These are phyloP conservation scores for Zymoseptoria crescenta DNA, from an alignment of 2,329 filamentous ascomycete species.

Conservation along the genomic window DNA sequence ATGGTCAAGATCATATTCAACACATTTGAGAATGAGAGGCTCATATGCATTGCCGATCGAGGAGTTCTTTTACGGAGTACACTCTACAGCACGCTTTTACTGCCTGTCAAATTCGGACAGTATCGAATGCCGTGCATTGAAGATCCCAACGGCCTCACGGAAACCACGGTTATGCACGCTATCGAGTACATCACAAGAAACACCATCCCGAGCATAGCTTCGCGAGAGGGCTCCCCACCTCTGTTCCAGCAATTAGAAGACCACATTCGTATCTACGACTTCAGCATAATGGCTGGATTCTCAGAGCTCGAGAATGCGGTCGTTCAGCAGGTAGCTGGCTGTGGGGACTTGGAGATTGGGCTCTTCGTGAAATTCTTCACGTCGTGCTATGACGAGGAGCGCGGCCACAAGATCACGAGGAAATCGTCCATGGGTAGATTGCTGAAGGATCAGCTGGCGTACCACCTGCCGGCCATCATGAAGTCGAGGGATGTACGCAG, in stretches of 20 bases:
- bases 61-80: too few species aligned
- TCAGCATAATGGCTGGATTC: not conserved
- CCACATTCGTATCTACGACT: not conserved
- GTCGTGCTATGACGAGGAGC: not conserved
- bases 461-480: not conserved
- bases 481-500: too few species aligned
- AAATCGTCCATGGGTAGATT: not conserved
- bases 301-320: not conserved
- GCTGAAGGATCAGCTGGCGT: not conserved
- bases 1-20: too few species aligned
- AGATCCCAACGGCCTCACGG: not conserved
- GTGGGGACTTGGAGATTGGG: not conserved
- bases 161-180: conserved; percentile 1
- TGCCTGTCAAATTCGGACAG: too few species aligned
- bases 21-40: too few species aligned
- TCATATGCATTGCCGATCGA: too few species aligned
- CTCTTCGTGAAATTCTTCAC: not conserved
- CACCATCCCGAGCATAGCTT: not conserved
- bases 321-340: not conserved
- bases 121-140: not conserved
- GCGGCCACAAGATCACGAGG: not conserved
- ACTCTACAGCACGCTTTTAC: too few species aligned
- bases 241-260: not conserved
- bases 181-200: conserved; percentile 1
- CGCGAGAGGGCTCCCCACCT: not conserved